These are phyloP conservation scores for Arbutus unedo DNA, from an alignment of 148 eudicot genomes.

Conservation along the genomic window DNA sequence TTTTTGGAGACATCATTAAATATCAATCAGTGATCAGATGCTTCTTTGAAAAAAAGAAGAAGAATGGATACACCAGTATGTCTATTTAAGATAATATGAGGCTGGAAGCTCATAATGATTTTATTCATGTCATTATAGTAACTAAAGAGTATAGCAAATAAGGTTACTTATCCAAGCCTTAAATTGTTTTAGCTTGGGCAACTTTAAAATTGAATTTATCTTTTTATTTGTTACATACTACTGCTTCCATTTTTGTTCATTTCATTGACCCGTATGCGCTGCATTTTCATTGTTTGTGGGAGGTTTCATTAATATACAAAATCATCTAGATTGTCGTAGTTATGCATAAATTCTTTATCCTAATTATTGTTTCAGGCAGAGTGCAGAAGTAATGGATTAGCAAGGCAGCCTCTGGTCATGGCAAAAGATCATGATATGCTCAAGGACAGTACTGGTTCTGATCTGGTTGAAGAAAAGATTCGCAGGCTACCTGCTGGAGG, in stretches of 20 bases:
- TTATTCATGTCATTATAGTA: background rate
- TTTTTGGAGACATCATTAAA: background rate
- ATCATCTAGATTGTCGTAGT: background rate
- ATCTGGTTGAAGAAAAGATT: constrained; percentile 42
- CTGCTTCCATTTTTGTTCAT: background rate
- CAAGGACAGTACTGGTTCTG: constrained; percentile 21
- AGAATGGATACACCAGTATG: background rate
- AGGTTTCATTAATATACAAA: background rate
- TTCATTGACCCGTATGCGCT: background rate
- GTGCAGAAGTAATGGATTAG: constrained; percentile 25
- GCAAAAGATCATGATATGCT: constrained; percentile 31
- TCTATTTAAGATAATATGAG: background rate
- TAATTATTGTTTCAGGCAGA: constrained; percentile 32
- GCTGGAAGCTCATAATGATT: background rate
- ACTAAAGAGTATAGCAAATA: background rate
- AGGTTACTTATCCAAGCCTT: background rate
- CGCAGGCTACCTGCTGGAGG: constrained; percentile 44
- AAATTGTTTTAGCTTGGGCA: background rate
- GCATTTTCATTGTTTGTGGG: background rate
- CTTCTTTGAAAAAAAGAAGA: background rate
- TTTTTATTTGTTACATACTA: background rate
- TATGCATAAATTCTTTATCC: background rate
- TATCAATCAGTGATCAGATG: background rate
- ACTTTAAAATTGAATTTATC: background rate
- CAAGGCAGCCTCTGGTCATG: constrained; percentile 30